Evolutionary conservation across 106 monocot genomes (phyloP), one percentile per base, ranked within the genome.

Genomic region (Dendrobium nobile): DNA sequence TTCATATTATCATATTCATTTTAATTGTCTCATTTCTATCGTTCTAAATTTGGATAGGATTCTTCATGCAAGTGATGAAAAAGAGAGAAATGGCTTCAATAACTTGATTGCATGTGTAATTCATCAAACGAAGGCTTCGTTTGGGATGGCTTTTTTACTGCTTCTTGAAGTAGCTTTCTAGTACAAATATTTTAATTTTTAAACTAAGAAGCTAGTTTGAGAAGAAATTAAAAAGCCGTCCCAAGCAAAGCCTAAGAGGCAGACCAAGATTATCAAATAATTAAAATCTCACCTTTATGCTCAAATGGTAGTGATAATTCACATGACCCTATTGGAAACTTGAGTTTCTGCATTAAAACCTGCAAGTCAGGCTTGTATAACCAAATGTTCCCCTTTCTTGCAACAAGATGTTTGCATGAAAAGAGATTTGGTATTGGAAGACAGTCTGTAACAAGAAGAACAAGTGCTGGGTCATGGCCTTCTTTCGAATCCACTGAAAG

Each of bases 371-470:
- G 92, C 78, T 74, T 86, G 87, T 92, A 94, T 44, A 94, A 41
- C 94, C 94, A 94, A 22, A 77, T 45, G 79, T 84, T 88, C 31
- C 86, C 84, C 64, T 90, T 84, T 48, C 85, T 80, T 24, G 56
- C 78, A 10, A 90, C 86, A 72, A 89, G 86, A 48, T 92, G 78
- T 68, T 83, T 92, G 85, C 94, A 91, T 9, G 73, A 37, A 78
- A 90, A 94, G 27, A 94, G 84, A 37, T 94, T 94, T 17, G 94
- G 92, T n/a, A 94, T 82, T 0, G 94, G 94, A 56, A 94, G 87
- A 74, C 89, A 92, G 20, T 94, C 86, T 13, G 85, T 90, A 11
- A 94, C 82, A 58, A 94, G 82, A 13, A 94, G 84, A 17, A 92
- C 92, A 78, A 87, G 85, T 18, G 84, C 80, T 6, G 7, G 54